These are phyloP conservation scores for Colletotrichum sidae DNA, from an alignment of 2,329 filamentous ascomycete species.

Conservation along the genomic window DNA sequence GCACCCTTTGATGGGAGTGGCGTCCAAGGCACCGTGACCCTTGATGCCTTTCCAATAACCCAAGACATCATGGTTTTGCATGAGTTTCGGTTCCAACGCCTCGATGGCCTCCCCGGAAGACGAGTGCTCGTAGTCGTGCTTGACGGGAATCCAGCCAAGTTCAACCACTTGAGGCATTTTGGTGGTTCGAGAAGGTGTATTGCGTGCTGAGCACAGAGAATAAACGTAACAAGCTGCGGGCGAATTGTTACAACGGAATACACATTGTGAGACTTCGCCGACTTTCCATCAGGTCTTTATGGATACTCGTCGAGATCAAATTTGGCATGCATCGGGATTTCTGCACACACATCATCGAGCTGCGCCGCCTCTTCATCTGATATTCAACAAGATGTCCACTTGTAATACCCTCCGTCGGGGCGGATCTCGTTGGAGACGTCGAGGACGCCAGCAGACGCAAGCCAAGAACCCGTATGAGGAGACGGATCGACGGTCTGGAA, in stretches of 20 bases:
- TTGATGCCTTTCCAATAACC: conserved; percentile 13
- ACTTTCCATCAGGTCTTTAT: too few species aligned
- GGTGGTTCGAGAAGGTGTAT: not conserved
- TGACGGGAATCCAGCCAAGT: conserved; percentile 16
- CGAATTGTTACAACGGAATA: not conserved
- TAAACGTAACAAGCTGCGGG: not conserved
- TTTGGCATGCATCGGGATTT: too few species aligned
- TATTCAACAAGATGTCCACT: too few species aligned
- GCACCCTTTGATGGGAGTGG: not conserved
- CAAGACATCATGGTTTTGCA: not conserved
- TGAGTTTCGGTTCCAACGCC: not conserved
- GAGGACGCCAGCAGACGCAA: too few species aligned
- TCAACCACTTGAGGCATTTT: conserved; percentile 13
- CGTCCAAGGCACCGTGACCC: not conserved
- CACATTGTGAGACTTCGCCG: not conserved
- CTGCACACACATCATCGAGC: too few species aligned
- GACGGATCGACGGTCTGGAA: too few species aligned
- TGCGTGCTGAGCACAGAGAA: not conserved
- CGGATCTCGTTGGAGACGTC: too few species aligned
- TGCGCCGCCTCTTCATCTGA: too few species aligned
- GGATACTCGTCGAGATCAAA: too few species aligned
- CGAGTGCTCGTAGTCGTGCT: not conserved
- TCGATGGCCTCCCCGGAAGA: not conserved
- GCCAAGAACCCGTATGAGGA: too few species aligned
- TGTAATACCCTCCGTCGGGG: too few species aligned